phyloP scores from a whole-genome alignment of 345 rosid genomes.

The Clausena lansium region DNA sequence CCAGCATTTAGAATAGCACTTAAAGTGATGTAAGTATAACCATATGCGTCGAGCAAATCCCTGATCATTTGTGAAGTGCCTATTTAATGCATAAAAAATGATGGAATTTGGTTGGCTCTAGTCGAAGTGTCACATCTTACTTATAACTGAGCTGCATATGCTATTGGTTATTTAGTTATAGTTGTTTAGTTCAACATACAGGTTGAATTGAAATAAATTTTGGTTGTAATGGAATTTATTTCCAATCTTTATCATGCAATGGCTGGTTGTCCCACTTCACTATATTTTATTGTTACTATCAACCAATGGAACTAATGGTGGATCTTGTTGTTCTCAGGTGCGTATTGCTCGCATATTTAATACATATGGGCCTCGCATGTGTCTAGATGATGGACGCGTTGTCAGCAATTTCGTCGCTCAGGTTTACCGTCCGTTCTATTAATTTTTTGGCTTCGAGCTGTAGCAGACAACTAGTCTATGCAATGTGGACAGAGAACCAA shows the following conservation, averaged over 20 bases:
- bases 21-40: not conserved
- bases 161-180: not conserved
- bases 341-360: slow-evolving; percentile 98
- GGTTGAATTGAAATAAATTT: not conserved
- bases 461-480: not conserved
- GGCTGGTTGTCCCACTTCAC: not conserved
- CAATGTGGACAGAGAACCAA: not conserved
- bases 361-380: slow-evolving; percentile 99
- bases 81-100: not conserved
- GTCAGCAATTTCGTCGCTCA: slow-evolving; percentile 99
- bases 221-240: not conserved
- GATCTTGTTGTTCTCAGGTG: slow-evolving; percentile 50
- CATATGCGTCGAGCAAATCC: not conserved
- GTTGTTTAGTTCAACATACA: not conserved
- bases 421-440: slow-evolving; percentile 37
- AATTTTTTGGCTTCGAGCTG: not conserved
- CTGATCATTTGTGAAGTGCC: not conserved
- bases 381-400: slow-evolving; percentile 99
- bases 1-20: not conserved
- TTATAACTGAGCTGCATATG: not conserved
- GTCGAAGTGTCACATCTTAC: not conserved
- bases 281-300: not conserved
- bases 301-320: slow-evolving; percentile 7
- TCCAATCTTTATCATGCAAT: not conserved
- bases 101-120: not conserved